phyloP scores from a whole-genome alignment of 202 grass and related monocot genomes.

The Carex sylvatica region DNA sequence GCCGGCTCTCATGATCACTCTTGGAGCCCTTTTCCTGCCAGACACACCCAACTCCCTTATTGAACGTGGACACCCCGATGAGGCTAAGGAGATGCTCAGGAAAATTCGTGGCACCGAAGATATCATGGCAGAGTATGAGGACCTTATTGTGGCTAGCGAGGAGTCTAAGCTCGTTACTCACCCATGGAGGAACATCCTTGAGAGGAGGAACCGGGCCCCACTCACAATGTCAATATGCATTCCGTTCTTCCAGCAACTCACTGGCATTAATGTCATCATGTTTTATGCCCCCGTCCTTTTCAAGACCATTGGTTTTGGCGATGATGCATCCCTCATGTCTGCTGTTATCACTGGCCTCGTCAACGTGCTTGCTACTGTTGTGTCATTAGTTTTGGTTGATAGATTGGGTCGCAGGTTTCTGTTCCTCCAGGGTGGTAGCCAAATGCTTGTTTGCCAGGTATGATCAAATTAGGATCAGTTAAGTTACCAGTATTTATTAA shows the following conservation, averaged over 20 bases:
- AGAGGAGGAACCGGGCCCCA: slow-evolving; percentile 47
- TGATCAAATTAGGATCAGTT: not conserved
- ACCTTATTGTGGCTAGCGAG: slow-evolving; percentile 52
- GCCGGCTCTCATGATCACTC: slow-evolving; percentile 52
- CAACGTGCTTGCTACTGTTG: slow-evolving; percentile 56
- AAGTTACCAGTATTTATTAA: not conserved
- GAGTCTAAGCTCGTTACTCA: slow-evolving; percentile 28
- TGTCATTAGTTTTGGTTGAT: slow-evolving; percentile 53
- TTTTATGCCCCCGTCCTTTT: slow-evolving; percentile 73
- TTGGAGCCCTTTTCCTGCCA: slow-evolving; percentile 50
- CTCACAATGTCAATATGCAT: slow-evolving; percentile 48
- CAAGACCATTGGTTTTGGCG: slow-evolving; percentile 63
- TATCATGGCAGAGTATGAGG: slow-evolving; percentile 45
- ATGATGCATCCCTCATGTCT: slow-evolving; percentile 62
- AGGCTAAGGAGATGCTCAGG: slow-evolving; percentile 43
- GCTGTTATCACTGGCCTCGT: slow-evolving; percentile 63
- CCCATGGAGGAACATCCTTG: slow-evolving; percentile 56
- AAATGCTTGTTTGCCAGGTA: slow-evolving; percentile 69
- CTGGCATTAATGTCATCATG: slow-evolving; percentile 83
- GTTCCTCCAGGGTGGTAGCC: slow-evolving; percentile 64
- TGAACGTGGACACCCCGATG: slow-evolving; percentile 28
- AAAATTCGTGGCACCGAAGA: slow-evolving; percentile 65
- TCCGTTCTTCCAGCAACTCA: slow-evolving; percentile 74
- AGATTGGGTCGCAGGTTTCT: slow-evolving; percentile 35
- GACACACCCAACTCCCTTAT: slow-evolving; percentile 76